Conservation (phyloP, 768 basidiomycete species). For the Panellus pusillus region DNA sequence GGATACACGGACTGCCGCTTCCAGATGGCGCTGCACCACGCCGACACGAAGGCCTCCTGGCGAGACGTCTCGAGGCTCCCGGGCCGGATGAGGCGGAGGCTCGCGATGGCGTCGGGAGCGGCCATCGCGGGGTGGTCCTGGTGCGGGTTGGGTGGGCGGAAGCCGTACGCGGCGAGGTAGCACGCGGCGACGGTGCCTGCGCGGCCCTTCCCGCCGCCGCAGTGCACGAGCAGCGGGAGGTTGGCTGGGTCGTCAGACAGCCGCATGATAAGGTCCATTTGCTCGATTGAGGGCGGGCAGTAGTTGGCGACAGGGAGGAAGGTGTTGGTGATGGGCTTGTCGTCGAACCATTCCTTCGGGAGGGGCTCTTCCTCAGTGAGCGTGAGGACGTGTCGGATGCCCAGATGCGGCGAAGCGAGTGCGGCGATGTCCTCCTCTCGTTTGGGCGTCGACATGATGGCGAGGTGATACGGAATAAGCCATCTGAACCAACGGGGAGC, state of each 20-base stretch:
- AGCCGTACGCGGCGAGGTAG: conserved; percentile 58
- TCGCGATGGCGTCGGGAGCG: conserved; percentile 46
- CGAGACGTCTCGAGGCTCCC: conserved; percentile 56
- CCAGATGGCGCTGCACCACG: conserved; percentile 60
- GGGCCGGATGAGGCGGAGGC: conserved; percentile 51
- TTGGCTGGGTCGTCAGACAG: conserved; percentile 46
- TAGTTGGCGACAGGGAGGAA: conserved; percentile 57
- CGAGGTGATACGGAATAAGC: conserved; percentile 58
- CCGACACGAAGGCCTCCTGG: conserved; percentile 59
- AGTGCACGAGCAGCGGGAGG: conserved; percentile 55
- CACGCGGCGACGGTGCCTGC: conserved; percentile 64
- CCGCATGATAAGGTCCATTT: conserved; percentile 56
- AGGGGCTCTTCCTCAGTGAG: conserved; percentile 60
- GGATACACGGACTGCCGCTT: conserved; percentile 54
- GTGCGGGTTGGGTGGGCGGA: conserved; percentile 38
- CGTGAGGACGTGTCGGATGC: conserved; percentile 58
- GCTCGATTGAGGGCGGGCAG: conserved; percentile 55
- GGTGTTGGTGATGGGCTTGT: conserved; percentile 47
- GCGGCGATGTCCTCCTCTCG: conserved; percentile 48
- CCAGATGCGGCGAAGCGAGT: conserved; percentile 46
- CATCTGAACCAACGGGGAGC: conserved; percentile 61
- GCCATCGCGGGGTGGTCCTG: conserved; percentile 49
- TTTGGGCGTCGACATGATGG: conserved; percentile 62
- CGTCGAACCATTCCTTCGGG: conserved; percentile 44
- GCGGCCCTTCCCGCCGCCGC: conserved; percentile 63